phyloP scores from a whole-genome alignment of 1,284 basidiomycete genomes.

The Puccinia horiana region DNA sequence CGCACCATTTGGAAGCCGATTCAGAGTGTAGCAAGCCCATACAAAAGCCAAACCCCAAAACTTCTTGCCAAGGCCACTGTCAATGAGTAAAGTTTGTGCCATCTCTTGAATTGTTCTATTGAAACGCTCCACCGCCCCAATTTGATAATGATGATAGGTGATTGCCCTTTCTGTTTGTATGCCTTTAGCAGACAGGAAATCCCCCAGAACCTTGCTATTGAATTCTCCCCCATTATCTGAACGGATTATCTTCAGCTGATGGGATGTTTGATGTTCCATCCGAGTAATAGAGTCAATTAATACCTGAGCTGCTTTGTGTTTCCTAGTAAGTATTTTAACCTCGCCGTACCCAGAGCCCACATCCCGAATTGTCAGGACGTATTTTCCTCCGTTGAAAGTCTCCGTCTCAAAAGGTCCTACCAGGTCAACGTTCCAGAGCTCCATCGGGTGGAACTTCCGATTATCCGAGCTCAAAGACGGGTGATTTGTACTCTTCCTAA shows the following conservation, averaged over 20 bases:
- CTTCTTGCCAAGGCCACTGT: not conserved
- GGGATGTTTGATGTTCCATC: not conserved
- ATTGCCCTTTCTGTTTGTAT: not conserved
- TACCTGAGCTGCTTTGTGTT: not conserved
- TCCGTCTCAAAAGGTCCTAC: not conserved
- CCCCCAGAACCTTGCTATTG: not conserved
- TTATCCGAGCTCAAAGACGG: not conserved
- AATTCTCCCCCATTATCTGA: constrained; percentile 15
- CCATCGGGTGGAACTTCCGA: not conserved
- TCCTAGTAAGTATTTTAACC: not conserved
- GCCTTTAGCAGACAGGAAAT: not conserved
- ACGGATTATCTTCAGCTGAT: not conserved
- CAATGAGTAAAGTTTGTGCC: not conserved
- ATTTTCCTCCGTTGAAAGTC: not conserved
- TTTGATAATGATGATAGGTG: constrained; percentile 9
- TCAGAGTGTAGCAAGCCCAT: constrained; percentile 1
- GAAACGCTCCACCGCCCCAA: not conserved
- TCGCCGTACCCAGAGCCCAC: not conserved
- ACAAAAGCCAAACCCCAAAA: not conserved
- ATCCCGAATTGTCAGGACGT: not conserved
- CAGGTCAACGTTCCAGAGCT: not conserved
- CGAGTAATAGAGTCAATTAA: not conserved
- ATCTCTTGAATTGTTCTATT: not conserved
- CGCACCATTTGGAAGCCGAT: not conserved
- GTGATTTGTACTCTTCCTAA: not conserved